Evolutionary conservation across 2,329 filamentous ascomycete genomes (phyloP).

Genomic region (Arachnomyces sp.): DNA sequence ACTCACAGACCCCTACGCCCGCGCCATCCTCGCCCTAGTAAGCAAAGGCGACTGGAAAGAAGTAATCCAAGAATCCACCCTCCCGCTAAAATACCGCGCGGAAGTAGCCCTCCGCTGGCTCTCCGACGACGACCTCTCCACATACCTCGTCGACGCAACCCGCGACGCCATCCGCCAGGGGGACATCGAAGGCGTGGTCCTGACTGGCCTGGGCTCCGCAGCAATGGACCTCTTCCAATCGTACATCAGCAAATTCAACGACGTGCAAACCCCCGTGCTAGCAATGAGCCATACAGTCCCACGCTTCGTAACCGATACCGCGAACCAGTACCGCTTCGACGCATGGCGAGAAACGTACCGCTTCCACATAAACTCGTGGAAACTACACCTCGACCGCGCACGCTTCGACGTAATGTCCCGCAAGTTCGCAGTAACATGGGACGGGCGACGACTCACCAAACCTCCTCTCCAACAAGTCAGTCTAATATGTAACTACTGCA

Average conservation of each 20-base stretch:
- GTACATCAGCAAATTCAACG: slow-evolving; percentile 52
- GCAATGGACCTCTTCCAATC: slow-evolving; percentile 53
- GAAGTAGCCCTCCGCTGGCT: slow-evolving; percentile 51
- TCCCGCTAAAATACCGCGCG: slow-evolving; percentile 53
- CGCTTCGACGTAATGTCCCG: slow-evolving; percentile 53
- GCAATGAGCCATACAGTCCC: slow-evolving; percentile 52
- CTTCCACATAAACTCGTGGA: slow-evolving; percentile 53
- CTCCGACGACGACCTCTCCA: slow-evolving; percentile 37
- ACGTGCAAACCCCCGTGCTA: slow-evolving; percentile 55
- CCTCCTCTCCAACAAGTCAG: slow-evolving; percentile 47
- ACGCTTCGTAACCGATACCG: slow-evolving; percentile 47
- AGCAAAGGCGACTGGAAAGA: slow-evolving; percentile 52
- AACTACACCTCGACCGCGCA: slow-evolving; percentile 51
- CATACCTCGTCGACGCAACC: slow-evolving; percentile 48
- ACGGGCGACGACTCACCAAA: slow-evolving; percentile 41
- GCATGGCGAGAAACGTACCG: slow-evolving; percentile 56
- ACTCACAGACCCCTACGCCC: slow-evolving; percentile 53
- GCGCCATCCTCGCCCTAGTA: slow-evolving; percentile 53
- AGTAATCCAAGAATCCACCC: slow-evolving; percentile 49
- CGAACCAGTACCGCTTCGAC: slow-evolving; percentile 46
- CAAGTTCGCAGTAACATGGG: slow-evolving; percentile 42
- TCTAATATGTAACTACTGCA: slow-evolving; percentile 54
- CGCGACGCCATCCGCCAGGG: slow-evolving; percentile 44
- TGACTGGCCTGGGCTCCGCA: slow-evolving; percentile 52
- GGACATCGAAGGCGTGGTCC: slow-evolving; percentile 52